Evolutionary conservation across 345 rosid genomes (phyloP).

Genomic region (Populus pruinosa): DNA sequence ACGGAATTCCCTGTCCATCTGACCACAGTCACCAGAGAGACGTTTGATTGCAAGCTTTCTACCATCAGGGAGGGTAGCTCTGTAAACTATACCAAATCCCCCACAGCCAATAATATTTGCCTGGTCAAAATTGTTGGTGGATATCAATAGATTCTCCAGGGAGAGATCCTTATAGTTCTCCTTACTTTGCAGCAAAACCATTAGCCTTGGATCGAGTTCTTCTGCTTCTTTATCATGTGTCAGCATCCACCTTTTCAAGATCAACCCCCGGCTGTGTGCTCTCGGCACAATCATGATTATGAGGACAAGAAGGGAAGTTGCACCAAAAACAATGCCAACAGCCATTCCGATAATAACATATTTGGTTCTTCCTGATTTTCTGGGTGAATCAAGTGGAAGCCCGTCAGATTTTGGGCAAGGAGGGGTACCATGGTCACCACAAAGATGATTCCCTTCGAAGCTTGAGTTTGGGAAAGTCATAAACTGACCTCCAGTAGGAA

Average conservation of each 20-base stretch:
- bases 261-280: slow-evolving; percentile 56
- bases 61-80: slow-evolving; percentile 70
- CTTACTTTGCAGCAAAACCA: slow-evolving; percentile 60
- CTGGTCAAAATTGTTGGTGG: slow-evolving; percentile 84
- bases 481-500: slow-evolving; percentile 70
- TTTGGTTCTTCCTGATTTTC: slow-evolving; percentile 32
- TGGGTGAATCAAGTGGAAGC: slow-evolving; percentile 5
- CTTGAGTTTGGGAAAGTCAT: slow-evolving; percentile 72
- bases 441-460: slow-evolving; percentile 68
- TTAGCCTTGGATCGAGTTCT: slow-evolving; percentile 48
- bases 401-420: slow-evolving; percentile 29
- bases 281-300: slow-evolving; percentile 45
- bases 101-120: slow-evolving; percentile 96
- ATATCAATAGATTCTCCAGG: slow-evolving; percentile 63
- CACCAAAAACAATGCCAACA: slow-evolving; percentile 56
- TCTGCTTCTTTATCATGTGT: slow-evolving; percentile 39
- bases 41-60: slow-evolving; percentile 79
- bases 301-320: slow-evolving; percentile 44
- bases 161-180: slow-evolving; percentile 49
- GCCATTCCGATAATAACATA: slow-evolving; percentile 48
- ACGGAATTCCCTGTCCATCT: slow-evolving; percentile 89
- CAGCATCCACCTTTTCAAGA: slow-evolving; percentile 54
- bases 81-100: slow-evolving; percentile 95
- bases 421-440: slow-evolving; percentile 55
- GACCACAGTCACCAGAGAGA: slow-evolving; percentile 93